Evolutionary conservation across 805 yeast genomes (phyloP).

Genomic region (Lachancea dasiensis): DNA sequence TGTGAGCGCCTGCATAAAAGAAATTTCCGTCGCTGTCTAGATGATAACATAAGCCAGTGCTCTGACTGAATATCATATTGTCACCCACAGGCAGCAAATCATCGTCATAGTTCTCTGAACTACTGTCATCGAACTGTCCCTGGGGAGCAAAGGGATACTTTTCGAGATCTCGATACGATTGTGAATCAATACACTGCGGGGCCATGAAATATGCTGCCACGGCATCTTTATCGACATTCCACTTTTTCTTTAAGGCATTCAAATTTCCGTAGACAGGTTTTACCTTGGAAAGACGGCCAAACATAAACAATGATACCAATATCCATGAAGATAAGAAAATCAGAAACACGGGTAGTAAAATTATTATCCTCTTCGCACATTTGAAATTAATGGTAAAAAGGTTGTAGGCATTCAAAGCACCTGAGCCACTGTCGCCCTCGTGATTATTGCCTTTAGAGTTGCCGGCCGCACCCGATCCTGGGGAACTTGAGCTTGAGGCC

Average conservation of each 20-base stretch:
- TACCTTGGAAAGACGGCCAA: background rate
- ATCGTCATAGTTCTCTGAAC: conserved; percentile 5
- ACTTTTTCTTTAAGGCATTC: conserved; percentile 1
- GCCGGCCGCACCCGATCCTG: background rate
- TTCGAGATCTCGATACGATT: conserved; percentile 2
- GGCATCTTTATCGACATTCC: conserved; percentile 5
- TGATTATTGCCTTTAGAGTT: conserved; percentile 9
- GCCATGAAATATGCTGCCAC: background rate
- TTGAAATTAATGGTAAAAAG: conserved; percentile 3
- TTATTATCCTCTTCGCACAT: conserved; percentile 12
- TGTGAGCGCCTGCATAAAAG: conserved; percentile 17
- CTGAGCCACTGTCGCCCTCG: conserved; percentile 2
- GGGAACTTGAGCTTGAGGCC: conserved; percentile 13
- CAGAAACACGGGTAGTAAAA: conserved; percentile 15
- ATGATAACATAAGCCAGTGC: conserved; percentile 21
- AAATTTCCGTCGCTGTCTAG: conserved; percentile 24
- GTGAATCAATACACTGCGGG: background rate
- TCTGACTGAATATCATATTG: conserved; percentile 17
- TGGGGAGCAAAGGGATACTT: conserved; percentile 3
- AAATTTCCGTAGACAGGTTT: background rate
- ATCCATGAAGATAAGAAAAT: conserved; percentile 15
- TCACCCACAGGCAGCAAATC: conserved; percentile 17
- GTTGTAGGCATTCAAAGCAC: conserved; percentile 7
- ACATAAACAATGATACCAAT: background rate
- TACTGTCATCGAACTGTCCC: background rate